These are phyloP conservation scores for Diplodia scrobiculata DNA, from an alignment of 2,329 filamentous ascomycete genomes.

Conservation along the genomic window DNA sequence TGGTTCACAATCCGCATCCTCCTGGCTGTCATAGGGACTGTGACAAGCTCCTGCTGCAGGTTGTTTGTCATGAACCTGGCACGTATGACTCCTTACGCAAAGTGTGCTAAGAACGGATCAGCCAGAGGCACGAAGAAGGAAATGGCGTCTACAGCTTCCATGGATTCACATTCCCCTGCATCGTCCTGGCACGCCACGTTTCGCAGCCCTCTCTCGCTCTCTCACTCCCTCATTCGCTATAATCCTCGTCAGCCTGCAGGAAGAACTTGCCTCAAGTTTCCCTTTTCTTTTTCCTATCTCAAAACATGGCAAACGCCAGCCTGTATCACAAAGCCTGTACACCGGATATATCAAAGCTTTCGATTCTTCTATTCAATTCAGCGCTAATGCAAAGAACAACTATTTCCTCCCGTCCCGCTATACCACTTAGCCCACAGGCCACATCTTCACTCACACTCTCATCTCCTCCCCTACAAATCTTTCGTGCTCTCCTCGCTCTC, in stretches of 20 bases:
- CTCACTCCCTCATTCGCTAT: too few relatives aligned
- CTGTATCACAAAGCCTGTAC: neutral
- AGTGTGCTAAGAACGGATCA: neutral
- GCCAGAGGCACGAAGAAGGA: neutral
- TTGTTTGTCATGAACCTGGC: neutral
- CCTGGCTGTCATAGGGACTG: neutral
- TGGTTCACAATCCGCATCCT: constrained; percentile 1
- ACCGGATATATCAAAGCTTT: neutral
- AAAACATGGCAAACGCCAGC: neutral
- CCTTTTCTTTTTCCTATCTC: too few relatives aligned
- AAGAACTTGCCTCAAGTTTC: too few relatives aligned
- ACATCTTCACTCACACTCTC: neutral
- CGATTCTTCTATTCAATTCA: neutral
- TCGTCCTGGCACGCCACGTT: neutral
- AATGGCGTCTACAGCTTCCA: neutral
- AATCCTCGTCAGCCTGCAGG: too few relatives aligned
- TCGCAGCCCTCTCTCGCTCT: neutral
- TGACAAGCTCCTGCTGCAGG: neutral
- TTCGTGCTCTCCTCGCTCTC: constrained; percentile 53
- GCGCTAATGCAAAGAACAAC: neutral
- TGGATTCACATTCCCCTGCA: neutral
- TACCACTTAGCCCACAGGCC: too few relatives aligned
- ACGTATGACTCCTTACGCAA: neutral
- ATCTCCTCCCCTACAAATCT: constrained; percentile 36
- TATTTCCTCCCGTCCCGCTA: neutral